Base-by-base conservation (phyloP, 2,329 filamentous ascomycete genomes). In the Fusarium pseudocircinatum region DNA sequence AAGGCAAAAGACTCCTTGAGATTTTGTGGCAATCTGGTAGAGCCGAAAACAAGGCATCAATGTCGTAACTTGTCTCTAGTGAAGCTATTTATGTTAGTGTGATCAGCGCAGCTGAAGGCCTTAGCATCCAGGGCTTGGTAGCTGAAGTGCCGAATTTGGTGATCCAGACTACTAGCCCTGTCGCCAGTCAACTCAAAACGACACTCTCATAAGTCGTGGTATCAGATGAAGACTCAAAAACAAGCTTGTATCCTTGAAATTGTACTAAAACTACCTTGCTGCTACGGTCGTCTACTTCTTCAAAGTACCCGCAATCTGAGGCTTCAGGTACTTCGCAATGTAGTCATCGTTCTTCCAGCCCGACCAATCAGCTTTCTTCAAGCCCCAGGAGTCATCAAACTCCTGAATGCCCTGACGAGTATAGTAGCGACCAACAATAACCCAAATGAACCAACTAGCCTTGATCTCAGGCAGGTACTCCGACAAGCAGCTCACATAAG, bases 381-480 rank as follows among this genome's bases (percentile, higher is more conserved):
- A 73, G 2, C 88, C 89, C 88, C 88, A 91, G 0, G 81, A 78
- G 78, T 91, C 89, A 30, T 91, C 88, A 60, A 79, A 85, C 72
- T 90, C 87, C 74, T 89, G 87, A 0, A 64, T 83, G 0, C 88
- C 88, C 7, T 81, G 78, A 0, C 88, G 81, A 52, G 88, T 85
- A 64, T 91, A 91, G 73, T 91, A 91, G 69, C 87, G 87, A 0
- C 88, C 88, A 1, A 84, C 83, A 22, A 92, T 61, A 36, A 89
- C 89, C 86, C 88, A 90, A 77, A 88, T 83, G 77, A 88, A 85
- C 88, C 89, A 89, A 20, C 88, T 85, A 0, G 85, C 84, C 79
- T 87, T 82, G 64, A 85, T 78, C 46, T 82, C 79, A 0, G 84
- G 84, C 49, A 91, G 77, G 72, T 84, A 89, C 22, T 80, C 79